Conservation (phyloP, 1,139 yeast genomes). For the Saccharomyces uvarum region DNA sequence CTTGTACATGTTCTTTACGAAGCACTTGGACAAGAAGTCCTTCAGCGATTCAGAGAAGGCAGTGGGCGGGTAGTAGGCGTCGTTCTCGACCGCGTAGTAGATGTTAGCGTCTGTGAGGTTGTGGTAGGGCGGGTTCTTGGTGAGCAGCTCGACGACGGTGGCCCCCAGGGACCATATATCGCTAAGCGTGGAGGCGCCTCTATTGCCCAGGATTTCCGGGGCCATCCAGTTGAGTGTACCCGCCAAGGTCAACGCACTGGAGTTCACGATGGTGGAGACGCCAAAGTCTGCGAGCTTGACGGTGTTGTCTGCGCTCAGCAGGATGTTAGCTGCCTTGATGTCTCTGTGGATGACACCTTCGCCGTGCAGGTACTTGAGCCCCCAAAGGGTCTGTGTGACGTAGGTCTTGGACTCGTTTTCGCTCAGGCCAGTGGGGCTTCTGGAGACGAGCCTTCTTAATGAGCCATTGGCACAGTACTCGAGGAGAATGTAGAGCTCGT, state of each 20-base stretch:
- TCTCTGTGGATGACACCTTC: slow-evolving; percentile 93
- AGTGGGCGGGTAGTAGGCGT: slow-evolving; percentile 73
- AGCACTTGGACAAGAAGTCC: slow-evolving; percentile 68
- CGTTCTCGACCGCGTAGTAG: slow-evolving; percentile 85
- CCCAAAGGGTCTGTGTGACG: slow-evolving; percentile 65
- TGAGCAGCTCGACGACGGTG: slow-evolving; percentile 75
- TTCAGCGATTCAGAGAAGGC: slow-evolving; percentile 45
- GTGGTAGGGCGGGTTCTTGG: slow-evolving; percentile 84
- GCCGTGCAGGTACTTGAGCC: slow-evolving; percentile 71
- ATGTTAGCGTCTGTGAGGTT: slow-evolving; percentile 81
- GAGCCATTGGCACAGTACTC: slow-evolving; percentile 88
- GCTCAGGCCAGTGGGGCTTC: slow-evolving; percentile 37
- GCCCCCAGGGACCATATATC: slow-evolving; percentile 96
- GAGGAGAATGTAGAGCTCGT: slow-evolving; percentile 63
- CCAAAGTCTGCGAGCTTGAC: slow-evolving; percentile 92
- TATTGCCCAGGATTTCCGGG: slow-evolving; percentile 87
- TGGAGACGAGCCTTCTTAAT: slow-evolving; percentile 56
- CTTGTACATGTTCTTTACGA: slow-evolving; percentile 40
- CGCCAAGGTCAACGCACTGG: slow-evolving; percentile 69
- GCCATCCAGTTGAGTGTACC: slow-evolving; percentile 99
- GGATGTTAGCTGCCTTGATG: slow-evolving; percentile 87
- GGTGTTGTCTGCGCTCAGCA: slow-evolving; percentile 78
- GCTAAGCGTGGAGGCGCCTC: slow-evolving; percentile 82
- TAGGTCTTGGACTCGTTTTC: slow-evolving; percentile 56
- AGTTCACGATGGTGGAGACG: slow-evolving; percentile 82